These are phyloP conservation scores for Acer negundo DNA, from an alignment of 345 rosid genomes.

Conservation along the genomic window DNA sequence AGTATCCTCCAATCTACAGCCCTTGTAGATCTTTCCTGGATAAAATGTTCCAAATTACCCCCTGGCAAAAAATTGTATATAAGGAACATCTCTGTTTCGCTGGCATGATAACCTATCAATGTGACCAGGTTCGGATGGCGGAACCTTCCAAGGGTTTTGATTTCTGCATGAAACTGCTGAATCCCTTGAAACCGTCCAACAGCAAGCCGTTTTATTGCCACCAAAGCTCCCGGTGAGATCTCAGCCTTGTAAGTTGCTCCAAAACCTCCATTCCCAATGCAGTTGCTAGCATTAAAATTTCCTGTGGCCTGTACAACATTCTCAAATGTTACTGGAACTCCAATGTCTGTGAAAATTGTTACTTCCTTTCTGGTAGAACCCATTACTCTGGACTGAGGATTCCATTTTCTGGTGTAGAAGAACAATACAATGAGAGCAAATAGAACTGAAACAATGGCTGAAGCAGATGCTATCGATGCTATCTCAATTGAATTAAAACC, in stretches of 20 bases:
- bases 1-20: constrained; percentile 69
- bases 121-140: constrained; percentile 59
- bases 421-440: constrained; percentile 46
- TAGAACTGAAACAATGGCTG: constrained; percentile 58
- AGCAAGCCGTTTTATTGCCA: constrained; percentile 57
- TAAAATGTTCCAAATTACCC: constrained; percentile 58
- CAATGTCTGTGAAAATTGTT: constrained; percentile 46
- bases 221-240: constrained; percentile 42
- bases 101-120: constrained; percentile 59
- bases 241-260: constrained; percentile 68
- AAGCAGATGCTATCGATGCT: constrained; percentile 57
- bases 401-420: constrained; percentile 44
- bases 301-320: constrained; percentile 55
- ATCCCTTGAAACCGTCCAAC: constrained; percentile 59
- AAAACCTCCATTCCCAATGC: constrained; percentile 66
- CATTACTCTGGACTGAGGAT: constrained; percentile 27
- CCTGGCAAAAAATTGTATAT: constrained; percentile 59
- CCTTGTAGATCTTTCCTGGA: constrained; percentile 51
- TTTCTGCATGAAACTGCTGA: constrained; percentile 57
- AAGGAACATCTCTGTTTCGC: constrained; percentile 62
- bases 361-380: constrained; percentile 49
- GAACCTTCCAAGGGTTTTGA: constrained; percentile 54
- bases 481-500: constrained; percentile 53
- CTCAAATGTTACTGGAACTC: constrained; percentile 49
- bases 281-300: constrained; percentile 50